A percentile compares a stretch with the other conserved stretches of the same genome.
These are phyloP conservation scores for Candida awuae DNA, from an alignment of 805 yeast species.

Conservation along the genomic window DNA sequence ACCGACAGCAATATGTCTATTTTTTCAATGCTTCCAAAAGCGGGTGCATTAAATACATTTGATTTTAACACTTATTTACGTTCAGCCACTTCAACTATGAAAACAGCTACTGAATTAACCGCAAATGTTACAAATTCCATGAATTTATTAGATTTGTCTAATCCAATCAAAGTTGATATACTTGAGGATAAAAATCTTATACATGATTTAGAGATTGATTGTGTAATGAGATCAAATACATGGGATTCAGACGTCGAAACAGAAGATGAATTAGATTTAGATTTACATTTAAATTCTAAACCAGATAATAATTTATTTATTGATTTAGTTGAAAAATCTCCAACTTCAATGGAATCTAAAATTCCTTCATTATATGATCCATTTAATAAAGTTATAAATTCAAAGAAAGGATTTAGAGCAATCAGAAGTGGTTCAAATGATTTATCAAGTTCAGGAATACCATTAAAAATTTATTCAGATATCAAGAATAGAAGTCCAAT, in stretches of 20 bases:
- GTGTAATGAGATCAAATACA: constrained; percentile 13
- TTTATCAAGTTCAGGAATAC: constrained; percentile 1
- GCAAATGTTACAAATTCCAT: constrained; percentile 14
- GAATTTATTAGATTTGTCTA: constrained; percentile 4
- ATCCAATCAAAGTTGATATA: constrained; percentile 7
- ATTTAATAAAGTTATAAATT: background rate
- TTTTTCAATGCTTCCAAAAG: constrained; percentile 2
- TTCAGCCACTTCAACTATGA: constrained; percentile 16
- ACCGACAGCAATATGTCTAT: constrained; percentile 2
- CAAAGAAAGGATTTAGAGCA: background rate
- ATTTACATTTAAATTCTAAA: constrained; percentile 3
- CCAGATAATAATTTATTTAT: no score
- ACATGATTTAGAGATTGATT: constrained; percentile 13
- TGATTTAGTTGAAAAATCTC: background rate
- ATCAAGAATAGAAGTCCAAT: constrained; percentile 3
- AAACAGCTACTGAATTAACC: constrained; percentile 1
- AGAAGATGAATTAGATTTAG: constrained; percentile 24
- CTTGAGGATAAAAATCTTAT: constrained; percentile 3
- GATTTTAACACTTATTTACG: constrained; percentile 25
- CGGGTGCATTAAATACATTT: constrained; percentile 8
- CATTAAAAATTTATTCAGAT: constrained; percentile 6
- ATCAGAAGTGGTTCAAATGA: background rate
- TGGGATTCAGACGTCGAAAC: constrained; percentile 13
- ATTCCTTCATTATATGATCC: constrained; percentile 7
- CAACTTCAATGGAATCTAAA: background rate